These are phyloP conservation scores for Solanum hybrid DNA, from an alignment of 305 asterid genomes.

Conservation along the genomic window DNA sequence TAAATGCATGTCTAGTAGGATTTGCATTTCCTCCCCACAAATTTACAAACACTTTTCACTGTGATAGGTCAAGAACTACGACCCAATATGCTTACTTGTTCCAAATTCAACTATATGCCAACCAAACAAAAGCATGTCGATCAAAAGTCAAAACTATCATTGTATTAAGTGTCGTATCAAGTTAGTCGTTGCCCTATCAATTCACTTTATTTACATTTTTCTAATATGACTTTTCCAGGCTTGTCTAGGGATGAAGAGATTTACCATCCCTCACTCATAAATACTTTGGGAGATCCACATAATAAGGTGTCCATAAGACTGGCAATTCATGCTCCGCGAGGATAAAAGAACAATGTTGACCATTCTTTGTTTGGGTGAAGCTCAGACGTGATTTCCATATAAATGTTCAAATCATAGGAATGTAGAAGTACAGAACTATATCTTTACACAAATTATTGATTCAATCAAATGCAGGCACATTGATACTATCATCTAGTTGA, in stretches of 20 bases:
- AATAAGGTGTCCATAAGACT: slow-evolving; percentile 42
- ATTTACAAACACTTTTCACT: slow-evolving; percentile 15
- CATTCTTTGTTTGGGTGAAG: slow-evolving; percentile 4
- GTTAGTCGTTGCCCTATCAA: neutral
- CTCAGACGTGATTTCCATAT: neutral
- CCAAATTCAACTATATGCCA: neutral
- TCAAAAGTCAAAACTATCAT: neutral
- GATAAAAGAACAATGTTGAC: slow-evolving; percentile 10
- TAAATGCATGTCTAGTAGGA: neutral
- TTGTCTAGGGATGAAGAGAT: slow-evolving; percentile 46
- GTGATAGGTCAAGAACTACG: slow-evolving; percentile 17
- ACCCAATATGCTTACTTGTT: neutral
- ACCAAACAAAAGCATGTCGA: neutral
- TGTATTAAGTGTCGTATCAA: neutral
- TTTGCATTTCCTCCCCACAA: neutral
- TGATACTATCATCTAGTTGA: neutral
- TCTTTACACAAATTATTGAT: neutral
- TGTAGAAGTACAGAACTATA: neutral
- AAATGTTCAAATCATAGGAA: neutral
- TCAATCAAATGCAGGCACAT: neutral
- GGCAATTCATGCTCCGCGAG: slow-evolving; percentile 45
- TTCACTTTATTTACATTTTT: neutral
- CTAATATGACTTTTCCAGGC: slow-evolving; percentile 27
- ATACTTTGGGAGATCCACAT: slow-evolving; percentile 49
- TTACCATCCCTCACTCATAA: slow-evolving; percentile 33